A percentile compares a stretch with the other conserved stretches of the same genome.
These are phyloP conservation scores for Poronia punctata DNA, from an alignment of 495 filamentous ascomycete species.

Conservation along the genomic window DNA sequence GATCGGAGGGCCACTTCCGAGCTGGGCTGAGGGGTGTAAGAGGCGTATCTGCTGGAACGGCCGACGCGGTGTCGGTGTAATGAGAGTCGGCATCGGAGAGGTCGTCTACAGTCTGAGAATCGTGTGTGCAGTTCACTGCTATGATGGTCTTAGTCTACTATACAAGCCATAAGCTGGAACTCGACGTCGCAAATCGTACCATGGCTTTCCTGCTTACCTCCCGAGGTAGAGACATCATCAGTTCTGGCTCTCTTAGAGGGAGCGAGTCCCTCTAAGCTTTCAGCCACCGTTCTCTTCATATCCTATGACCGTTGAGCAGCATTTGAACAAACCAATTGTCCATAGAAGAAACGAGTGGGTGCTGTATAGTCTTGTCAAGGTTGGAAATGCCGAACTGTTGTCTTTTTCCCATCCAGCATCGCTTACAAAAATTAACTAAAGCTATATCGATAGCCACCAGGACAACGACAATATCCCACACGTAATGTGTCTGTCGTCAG, in stretches of 20 bases:
- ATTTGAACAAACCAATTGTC: conserved; percentile 1
- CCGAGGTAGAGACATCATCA: background rate
- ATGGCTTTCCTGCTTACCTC: no score
- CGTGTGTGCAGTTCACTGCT: conserved; percentile 10
- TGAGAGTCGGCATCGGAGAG: conserved; percentile 37
- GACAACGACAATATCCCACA: no score
- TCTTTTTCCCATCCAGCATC: background rate
- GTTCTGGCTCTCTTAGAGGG: conserved; percentile 7
- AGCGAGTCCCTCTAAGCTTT: conserved; percentile 7
- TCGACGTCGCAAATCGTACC: no score
- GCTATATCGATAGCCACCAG: no score
- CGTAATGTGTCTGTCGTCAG: no score
- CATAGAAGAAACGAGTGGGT: background rate
- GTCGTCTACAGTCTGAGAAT: conserved; percentile 9
- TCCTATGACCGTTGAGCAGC: background rate
- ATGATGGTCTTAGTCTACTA: conserved; percentile 4
- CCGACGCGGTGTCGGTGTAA: conserved; percentile 22
- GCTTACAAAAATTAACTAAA: no score
- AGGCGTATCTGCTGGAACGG: conserved; percentile 41
- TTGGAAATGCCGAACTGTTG: background rate
- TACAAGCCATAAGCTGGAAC: no score
- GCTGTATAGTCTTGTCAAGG: background rate
- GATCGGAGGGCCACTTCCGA: conserved; percentile 57
- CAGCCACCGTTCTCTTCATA: conserved; percentile 25
- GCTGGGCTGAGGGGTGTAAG: conserved; percentile 47